Evolutionary conservation across 495 filamentous ascomycete genomes (phyloP), one percentile per base, ranked within the genome.

Genomic region (Xylaria bambusicola): DNA sequence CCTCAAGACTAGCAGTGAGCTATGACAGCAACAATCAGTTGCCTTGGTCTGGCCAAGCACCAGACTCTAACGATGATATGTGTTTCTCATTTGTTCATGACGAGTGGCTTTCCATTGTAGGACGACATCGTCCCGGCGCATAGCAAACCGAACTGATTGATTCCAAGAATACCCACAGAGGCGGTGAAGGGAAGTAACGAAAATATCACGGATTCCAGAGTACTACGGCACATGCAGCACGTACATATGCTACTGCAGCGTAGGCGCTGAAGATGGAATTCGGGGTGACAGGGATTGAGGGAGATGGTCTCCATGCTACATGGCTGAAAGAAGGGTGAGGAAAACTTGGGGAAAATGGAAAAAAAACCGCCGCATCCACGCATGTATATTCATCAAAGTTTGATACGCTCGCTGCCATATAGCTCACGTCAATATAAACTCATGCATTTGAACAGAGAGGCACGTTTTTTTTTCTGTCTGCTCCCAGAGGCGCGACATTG

Each of bases 101-200:
- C 41, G 33, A 38, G 26, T 23, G 49, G 49, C 17, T 23, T 52
- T 52, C 4, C 40, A 18, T 52, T 52, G 10, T 20, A 36, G 35
- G 45, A 38, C 48, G 56, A 44, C 47, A 58, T 58, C 47, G 38
- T 29, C 33, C 36, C 18, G 56, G 56, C 56, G 56, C 46, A 50
- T 40, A 31, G 56, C 23, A 50, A 51, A 21, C 40, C 35, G 45
- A 44, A 54, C 21, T 36, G 17, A 35, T 50, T 42, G 23, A 24
- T 58, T 58, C 56, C 38, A 56, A 56, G 46, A 51, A 58, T 58
- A 36, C 46, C 56, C 46, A 42, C 12, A 24, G 36, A 58, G 46
- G 46, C 47, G 47, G 56, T 51, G 56, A 58, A 15, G 47, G 29
- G 46, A 41, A 44, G 6, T 35, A 13, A 45, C 46, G 35, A 58